Percentiles rank a stretch among this genome's conserved stretches.
Evolutionary conservation across 768 basidiomycete species (phyloP).

Genomic region (Mycena crocata): DNA sequence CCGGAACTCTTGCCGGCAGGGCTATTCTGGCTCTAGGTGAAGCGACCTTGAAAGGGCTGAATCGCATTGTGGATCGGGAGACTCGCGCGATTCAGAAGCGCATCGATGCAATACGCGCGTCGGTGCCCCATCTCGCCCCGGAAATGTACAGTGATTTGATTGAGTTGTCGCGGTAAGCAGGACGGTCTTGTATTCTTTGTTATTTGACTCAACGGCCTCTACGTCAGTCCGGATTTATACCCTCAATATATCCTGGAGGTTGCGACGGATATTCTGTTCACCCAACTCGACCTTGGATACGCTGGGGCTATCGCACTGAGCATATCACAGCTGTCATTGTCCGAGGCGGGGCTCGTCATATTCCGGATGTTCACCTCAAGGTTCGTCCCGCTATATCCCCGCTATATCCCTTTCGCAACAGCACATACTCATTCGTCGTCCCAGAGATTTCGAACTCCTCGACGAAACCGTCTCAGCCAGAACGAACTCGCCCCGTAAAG

Average conservation of each 20-base stretch:
- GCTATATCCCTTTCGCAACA: background rate
- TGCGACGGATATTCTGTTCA: background rate
- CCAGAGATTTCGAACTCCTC: background rate
- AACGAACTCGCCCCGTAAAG: background rate
- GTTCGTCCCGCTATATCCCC: background rate
- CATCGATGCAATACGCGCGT: background rate
- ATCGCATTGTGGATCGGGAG: constrained; percentile 18
- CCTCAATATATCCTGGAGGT: background rate
- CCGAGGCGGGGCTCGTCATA: constrained; percentile 1
- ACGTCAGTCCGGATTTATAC: constrained; percentile 9
- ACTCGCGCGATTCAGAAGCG: constrained; percentile 17
- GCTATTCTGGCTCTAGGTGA: constrained; percentile 16
- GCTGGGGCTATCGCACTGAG: background rate
- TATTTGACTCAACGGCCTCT: too few species aligned
- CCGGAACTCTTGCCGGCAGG: constrained; percentile 13
- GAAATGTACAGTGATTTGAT: constrained; percentile 21
- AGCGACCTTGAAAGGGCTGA: constrained; percentile 4
- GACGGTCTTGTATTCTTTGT: background rate
- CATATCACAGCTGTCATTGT: constrained; percentile 1
- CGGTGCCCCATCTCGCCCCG: background rate
- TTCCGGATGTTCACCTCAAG: background rate
- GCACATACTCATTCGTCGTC: background rate
- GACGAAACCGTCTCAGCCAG: background rate
- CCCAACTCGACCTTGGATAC: constrained; percentile 1
- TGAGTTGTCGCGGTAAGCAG: constrained; percentile 12